phyloP scores from a whole-genome alignment of 1,139 yeast genomes.

The Geotrichum candidum region DNA sequence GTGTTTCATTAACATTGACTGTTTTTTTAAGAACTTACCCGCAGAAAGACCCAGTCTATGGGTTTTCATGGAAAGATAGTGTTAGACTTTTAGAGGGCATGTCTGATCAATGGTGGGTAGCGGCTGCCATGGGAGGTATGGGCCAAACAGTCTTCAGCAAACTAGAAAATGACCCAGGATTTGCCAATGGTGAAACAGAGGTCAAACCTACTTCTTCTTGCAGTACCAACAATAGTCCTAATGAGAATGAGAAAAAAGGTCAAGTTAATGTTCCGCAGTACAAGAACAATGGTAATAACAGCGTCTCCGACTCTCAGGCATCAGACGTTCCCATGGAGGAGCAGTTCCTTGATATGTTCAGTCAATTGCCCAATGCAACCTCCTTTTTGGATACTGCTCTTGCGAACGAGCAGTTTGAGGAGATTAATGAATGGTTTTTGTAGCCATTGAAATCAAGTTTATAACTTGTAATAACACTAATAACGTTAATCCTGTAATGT shows the following conservation, averaged over 20 bases:
- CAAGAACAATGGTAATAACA: neutral
- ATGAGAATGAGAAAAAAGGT: neutral
- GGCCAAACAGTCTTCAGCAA: conserved; percentile 32
- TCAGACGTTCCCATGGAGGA: conserved; percentile 25
- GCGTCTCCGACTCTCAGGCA: neutral
- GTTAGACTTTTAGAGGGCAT: conserved; percentile 29
- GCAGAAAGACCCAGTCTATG: conserved; percentile 28
- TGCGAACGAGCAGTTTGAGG: conserved; percentile 27
- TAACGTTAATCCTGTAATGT: neutral
- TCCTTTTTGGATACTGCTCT: conserved; percentile 34
- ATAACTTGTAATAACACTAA: neutral
- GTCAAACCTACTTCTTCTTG: neutral
- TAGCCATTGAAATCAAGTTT: neutral
- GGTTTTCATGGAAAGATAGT: conserved; percentile 30
- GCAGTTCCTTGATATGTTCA: conserved; percentile 33
- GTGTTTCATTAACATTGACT: conserved; percentile 34
- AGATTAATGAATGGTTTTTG: conserved; percentile 16
- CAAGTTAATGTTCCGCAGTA: neutral
- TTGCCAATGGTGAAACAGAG: neutral
- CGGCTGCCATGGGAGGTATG: conserved; percentile 37
- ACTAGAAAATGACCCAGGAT: conserved; percentile 23
- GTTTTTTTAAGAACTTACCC: conserved; percentile 34
- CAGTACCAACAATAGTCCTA: neutral
- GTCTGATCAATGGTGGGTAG: conserved; percentile 37
- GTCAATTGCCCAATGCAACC: conserved; percentile 36